Evolutionary conservation across 2,329 filamentous ascomycete species (phyloP), one percentile per base, ranked within the genome.

Genomic region (Fusarium clavum): DNA sequence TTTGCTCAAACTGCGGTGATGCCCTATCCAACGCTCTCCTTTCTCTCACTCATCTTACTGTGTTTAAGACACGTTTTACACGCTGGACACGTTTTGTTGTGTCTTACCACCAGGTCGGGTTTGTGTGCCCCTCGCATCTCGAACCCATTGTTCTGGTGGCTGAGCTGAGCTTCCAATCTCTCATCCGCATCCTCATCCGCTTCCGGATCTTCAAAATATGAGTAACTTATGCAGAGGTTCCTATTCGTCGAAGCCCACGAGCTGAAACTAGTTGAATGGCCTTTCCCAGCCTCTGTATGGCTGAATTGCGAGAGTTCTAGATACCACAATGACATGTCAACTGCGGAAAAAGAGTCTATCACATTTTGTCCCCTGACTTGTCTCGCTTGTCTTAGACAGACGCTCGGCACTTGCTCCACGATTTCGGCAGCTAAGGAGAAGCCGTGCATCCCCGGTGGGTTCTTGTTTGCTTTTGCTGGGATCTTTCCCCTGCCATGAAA

Each of bases 401-500:
- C 44, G 48, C 41, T 52, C 56, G 56, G 62, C 56, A 67, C 62
- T 62, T 67, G 38, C 56, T 30, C 64, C 65, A 67, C 63, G 61
- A 60, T 55, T 49, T 54, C 63, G 63, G 48, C 48, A 66, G 61
- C 62, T 56, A 67, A 54, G 11, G n/a, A 68, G 29, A n/a, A 54
- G 53, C 64, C 64, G 58, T n/a, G 40, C 40, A 58, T 66, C 58
- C 58, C 47, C 52, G 49, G 58, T 58, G 52, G 64, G 8, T 57
- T 24, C 32, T 45, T 51, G 14, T 49, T 43, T 56, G 51, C 58
- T 54, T 59, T 60, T 54, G 24, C 52, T 48, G 40, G 54, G 49
- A 53, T 53, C 68, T 38, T 51, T 54, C 53, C 47, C 56, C 61
- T 61, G 55, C 44, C 53, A 59, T 66, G 71, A 73, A 73, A 71